Percentiles rank a stretch among this genome's conserved stretches.
Conservation (phyloP, 2,329 filamentous ascomycete genomes). For the Allantophomopsis cytisporea region DNA sequence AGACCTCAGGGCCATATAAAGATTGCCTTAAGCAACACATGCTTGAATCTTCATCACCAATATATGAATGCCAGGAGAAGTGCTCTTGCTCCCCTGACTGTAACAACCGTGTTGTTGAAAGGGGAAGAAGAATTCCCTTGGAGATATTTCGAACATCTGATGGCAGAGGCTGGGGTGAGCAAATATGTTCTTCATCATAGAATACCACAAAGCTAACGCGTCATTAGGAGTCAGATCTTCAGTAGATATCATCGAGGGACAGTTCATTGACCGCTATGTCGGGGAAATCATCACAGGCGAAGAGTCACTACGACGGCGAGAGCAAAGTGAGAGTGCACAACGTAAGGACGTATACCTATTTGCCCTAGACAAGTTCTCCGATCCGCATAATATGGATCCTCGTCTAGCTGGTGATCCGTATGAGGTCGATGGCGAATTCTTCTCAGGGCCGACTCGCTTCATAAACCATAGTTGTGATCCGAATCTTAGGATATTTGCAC, state of each 20-base stretch:
- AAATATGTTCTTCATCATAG: background rate
- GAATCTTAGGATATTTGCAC: slow-evolving; percentile 66
- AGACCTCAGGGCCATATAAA: slow-evolving; percentile 34
- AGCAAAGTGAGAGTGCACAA: slow-evolving; percentile 35
- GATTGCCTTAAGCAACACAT: slow-evolving; percentile 37
- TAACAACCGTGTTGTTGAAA: slow-evolving; percentile 64
- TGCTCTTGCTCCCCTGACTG: slow-evolving; percentile 54
- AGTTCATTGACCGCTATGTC: slow-evolving; percentile 71
- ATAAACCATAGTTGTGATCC: slow-evolving; percentile 76
- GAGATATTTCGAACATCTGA: slow-evolving; percentile 64
- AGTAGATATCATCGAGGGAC: slow-evolving; percentile 51
- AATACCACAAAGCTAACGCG: too few species aligned
- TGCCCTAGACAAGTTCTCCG: slow-evolving; percentile 66
- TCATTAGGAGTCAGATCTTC: slow-evolving; percentile 46
- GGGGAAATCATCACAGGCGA: slow-evolving; percentile 53
- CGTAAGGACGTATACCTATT: slow-evolving; percentile 73
- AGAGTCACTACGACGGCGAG: slow-evolving; percentile 54
- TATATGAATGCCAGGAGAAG: slow-evolving; percentile 69
- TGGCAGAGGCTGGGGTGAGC: slow-evolving; percentile 60
- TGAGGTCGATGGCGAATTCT: slow-evolving; percentile 59
- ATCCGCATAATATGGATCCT: slow-evolving; percentile 38
- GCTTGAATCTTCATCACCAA: slow-evolving; percentile 40
- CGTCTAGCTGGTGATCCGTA: slow-evolving; percentile 40
- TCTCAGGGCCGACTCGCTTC: slow-evolving; percentile 67
- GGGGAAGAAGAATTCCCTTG: slow-evolving; percentile 55